phyloP scores from a whole-genome alignment of 2,329 filamentous ascomycete species.

The Exophiala aquamarina region DNA sequence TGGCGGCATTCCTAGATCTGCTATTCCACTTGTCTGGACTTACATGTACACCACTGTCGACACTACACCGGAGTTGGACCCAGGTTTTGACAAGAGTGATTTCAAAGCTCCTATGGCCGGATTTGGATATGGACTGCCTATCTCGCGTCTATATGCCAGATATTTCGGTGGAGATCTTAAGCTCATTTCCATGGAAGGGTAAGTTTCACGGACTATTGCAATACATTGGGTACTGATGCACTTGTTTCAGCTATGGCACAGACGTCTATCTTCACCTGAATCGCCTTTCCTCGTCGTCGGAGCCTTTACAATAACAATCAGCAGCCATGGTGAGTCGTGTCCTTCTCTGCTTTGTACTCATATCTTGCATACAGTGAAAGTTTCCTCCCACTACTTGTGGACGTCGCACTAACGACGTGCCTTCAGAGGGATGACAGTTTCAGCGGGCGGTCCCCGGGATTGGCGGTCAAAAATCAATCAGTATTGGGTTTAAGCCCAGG shows the following conservation, averaged over 20 bases:
- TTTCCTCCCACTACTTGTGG: too few species aligned
- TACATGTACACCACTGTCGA: constrained; percentile 99
- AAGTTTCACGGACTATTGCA: constrained; percentile 43
- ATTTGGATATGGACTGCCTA: constrained; percentile 96
- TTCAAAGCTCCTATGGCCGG: constrained; percentile 99
- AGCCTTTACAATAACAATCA: constrained; percentile 91
- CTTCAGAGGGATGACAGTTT: constrained; percentile 11
- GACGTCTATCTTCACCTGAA: constrained; percentile 99
- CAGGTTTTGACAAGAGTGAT: constrained; percentile 97
- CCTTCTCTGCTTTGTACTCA: too few species aligned
- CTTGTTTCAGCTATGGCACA: constrained; percentile 76
- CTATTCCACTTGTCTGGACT: constrained; percentile 98
- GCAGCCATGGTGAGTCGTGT: constrained; percentile 59
- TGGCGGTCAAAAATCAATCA: constrained; percentile 32
- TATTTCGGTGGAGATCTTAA: constrained; percentile 98
- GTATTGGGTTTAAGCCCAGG: constrained; percentile 27
- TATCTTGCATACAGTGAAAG: too few species aligned
- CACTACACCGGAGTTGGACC: constrained; percentile 88
- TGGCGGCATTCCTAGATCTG: constrained; percentile 87
- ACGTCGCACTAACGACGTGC: constrained; percentile 1
- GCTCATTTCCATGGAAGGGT: constrained; percentile 99
- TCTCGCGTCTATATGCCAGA: constrained; percentile 87
- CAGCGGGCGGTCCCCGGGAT: constrained; percentile 54
- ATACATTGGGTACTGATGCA: constrained; percentile 8
- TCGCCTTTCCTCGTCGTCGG: constrained; percentile 88